Evolutionary conservation across 768 basidiomycete genomes (phyloP), one percentile per base, ranked within the genome.

Genomic region (Rhodosporidiobolus odoratus): DNA sequence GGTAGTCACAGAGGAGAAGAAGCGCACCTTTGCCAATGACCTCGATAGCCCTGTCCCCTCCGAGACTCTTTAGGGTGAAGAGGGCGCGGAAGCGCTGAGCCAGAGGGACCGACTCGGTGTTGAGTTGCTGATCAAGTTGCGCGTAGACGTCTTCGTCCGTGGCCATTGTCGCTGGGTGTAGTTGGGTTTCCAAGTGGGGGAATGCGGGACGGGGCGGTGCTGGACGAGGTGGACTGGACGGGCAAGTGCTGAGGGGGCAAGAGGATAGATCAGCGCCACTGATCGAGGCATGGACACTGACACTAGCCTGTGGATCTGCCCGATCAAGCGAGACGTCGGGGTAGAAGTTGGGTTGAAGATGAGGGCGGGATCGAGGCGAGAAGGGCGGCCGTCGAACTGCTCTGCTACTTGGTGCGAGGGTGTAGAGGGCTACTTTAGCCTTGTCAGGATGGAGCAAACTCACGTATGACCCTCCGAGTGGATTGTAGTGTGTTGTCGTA

Each of bases 61-160:
- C 91, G 87, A 41, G 80, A 84, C 76, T 87, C 79, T 95, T 97
- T 61, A 99, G 83, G 17, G 94, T 89, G 79, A 99, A 99, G 13
- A 99, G 82, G 0, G 94, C 89, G 37, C 95, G 82, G 78, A 96
- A 99, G 63, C 95, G 83, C 76, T 88, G 87, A 77, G 94, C 92
- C 23, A 99, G 84, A 0, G 90, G 86, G 3, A 88, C 85, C 63
- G 84, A 83, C 66, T 88, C 87, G 0, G 86, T 82, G 79, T 96
- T 95, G 80, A 96, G 87, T 61, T 97, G 85, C 35, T 84, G 84
- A 78, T 90, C 86, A 75, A 99, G 87, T 21, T 84, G 81, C 64
- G 80, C 77, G 77, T 95, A 86, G 74, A 91, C 85, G 34, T 67
- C 62, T 12, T 54, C 58, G 41, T 83, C 78, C n/a, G 65, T n/a